Evolutionary conservation across 192 early-diverging fungal species (phyloP), one percentile per base, ranked within the genome.

Genomic region (Gaertneriomyces semiglobifer): DNA sequence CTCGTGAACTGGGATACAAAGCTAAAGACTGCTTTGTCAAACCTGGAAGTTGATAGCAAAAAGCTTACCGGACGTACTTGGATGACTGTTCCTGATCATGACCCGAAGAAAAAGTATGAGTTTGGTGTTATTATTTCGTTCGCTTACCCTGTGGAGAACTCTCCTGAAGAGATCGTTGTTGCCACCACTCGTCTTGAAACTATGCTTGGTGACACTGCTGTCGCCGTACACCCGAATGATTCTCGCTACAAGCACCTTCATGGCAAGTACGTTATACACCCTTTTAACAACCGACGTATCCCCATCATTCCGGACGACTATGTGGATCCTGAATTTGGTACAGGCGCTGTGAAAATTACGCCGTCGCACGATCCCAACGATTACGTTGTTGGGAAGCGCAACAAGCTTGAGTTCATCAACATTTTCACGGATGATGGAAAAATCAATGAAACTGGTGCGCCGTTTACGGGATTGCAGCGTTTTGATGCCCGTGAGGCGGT

Each of bases 121-220:
- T 99, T 99, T 86, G 97, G 97, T 75, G 93, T 98, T 44, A 77
- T 99, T 69, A 89, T 93, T 47, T 89, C 90, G 44, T 99, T 99
- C 76, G 93, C 89, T 5, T 99, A 99, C 79, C 82, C 82, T 55
- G 82, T 99, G 33, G 94, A 95, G 72, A 80, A 80, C 67, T 86
- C 87, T 8, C 70, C 86, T 57, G 97, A 98, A 72, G 84, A 88
- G 67, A 87, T 99, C 62, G 75, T 93, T 69, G 93, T 99, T 52
- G 97, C 97, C 7, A 99, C 97, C 9, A 99, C 97, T 8, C 94
- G 97, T 90, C 83, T 96, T 60, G 97, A 99, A 80, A 99, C 97
- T 55, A 99, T 99, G 97, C 82, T 99, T 20, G 97, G 95, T 62
- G 97, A 99, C 80, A 91, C 94, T 6, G 97, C 93, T 12, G 85